Base-by-base conservation (phyloP, 768 basidiomycete species). In the Collybiopsis confluens region DNA sequence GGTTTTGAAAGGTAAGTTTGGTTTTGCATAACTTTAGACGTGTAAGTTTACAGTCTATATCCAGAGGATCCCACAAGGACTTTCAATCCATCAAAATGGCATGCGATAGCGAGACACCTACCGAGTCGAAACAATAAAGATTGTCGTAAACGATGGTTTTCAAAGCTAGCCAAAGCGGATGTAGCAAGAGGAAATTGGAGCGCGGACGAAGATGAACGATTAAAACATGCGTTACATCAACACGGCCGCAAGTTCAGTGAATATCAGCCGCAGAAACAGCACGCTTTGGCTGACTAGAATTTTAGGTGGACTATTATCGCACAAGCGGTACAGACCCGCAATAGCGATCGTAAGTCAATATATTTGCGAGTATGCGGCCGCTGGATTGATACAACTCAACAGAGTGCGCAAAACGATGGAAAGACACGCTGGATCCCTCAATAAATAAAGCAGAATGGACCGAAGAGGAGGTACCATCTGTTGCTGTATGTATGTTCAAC, bases 181-280 rank as follows among this genome's bases (percentile, higher is more conserved):
- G 79, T 82, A 24, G 78, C 79, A 26, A 82, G 81, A 61, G 81
- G 81, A 36, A 79, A 79, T 9, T 83, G 81, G 81, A 73, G 79
- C 4, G 75, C 79, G 5, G 80, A 83, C 48, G 81, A 83, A 62
- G 81, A 83, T 55, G 78, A 80, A 63, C 73, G 76, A 35, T 69
- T 83, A 9, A 72, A 81, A 48, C 74, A 75, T 57, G 81, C 79
- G 21, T 80, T 83, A 27, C 76, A 80, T 27, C 70, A 72, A 56
- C 79, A 78, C 61, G 81, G 81, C 3, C 80, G 80, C 54, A 75
- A 77, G 79, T 80, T 60, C 54, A 70, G 47, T 18, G 15, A 21
- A n/a, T n/a, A n/a, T n/a, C n/a, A n/a, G n/a, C n/a, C n/a, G n/a
- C n/a, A n/a, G n/a, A n/a, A n/a, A n/a, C n/a, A n/a, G n/a, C n/a